These are phyloP conservation scores for Canavalia gladiata DNA, from an alignment of 306 rosid genomes.

Conservation along the genomic window DNA sequence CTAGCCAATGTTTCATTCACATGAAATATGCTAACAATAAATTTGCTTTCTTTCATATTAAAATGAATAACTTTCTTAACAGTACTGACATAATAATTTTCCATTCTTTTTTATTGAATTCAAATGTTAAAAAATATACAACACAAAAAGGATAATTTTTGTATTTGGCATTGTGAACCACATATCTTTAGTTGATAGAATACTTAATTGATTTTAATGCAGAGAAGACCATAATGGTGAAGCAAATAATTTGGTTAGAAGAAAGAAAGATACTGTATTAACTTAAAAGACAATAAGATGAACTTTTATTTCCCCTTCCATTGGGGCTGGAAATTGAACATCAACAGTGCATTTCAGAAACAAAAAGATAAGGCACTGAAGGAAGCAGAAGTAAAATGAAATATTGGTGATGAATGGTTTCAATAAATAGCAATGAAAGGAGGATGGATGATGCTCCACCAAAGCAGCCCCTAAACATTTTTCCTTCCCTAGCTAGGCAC, in stretches of 20 bases:
- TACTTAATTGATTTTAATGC: neutral
- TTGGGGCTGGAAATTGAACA: slow-evolving; percentile 34
- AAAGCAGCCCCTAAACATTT: slow-evolving; percentile 18
- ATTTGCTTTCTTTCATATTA: neutral
- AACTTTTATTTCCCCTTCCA: slow-evolving; percentile 26
- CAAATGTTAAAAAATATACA: neutral
- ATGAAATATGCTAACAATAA: neutral
- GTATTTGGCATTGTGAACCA: neutral
- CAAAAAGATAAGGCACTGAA: slow-evolving; percentile 36
- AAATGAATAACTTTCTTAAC: neutral
- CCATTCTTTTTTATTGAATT: neutral
- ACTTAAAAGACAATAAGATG: slow-evolving; percentile 52
- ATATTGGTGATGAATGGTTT: slow-evolving; percentile 34
- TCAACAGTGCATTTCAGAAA: slow-evolving; percentile 32
- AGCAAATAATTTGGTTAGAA: neutral
- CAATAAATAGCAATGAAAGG: slow-evolving; percentile 42
- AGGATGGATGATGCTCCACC: slow-evolving; percentile 37
- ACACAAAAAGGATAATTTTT: too few relatives aligned
- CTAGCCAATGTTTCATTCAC: slow-evolving; percentile 15
- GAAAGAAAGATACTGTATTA: slow-evolving; percentile 38
- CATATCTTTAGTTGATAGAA: neutral
- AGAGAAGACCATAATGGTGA: slow-evolving; percentile 7
- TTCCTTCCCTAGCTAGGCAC: slow-evolving; percentile 41
- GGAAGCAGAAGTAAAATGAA: slow-evolving; percentile 22
- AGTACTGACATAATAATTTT: neutral